Base-by-base conservation (phyloP, 164 flowering plant genomes). In the Cinnamomum chago region DNA sequence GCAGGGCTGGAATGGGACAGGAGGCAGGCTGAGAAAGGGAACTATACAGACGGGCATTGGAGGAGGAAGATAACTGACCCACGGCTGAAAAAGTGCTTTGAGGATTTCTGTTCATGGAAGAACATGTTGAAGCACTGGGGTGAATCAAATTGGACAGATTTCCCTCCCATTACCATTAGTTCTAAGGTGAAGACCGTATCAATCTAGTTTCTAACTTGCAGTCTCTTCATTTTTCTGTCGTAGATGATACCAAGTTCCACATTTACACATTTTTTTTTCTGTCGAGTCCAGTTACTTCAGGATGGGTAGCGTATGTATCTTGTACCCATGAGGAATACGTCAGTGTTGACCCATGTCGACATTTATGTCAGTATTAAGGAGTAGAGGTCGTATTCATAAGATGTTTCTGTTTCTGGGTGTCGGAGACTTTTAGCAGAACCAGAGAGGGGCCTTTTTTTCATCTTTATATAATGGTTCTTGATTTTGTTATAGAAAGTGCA, bases 1-100 rank as follows among this genome's bases (percentile, higher is more conserved):
- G 97, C 97, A 0, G 85, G 82, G 18, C 66, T 94, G 65, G 98
- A 94, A 81, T 94, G 98, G 98, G 96, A 92, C 67, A 79, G 98
- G 40, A 85, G 93, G 78, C 96, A 90, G 80, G 98, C 98, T 6
- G 88, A 92, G 88, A 92, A 89, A 74, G 94, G 74, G 27, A 90
- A 89, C 62, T 93, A 79, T 79, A 83, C 86, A 0, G 90, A 95
- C 76, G 94, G 92, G 25, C 98, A 91, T 74, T 93, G 98, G 98
- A 89, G 78, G 79, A 90, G 87, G 22, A 83, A 89, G 73, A 89
- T 95, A 15, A 81, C 84, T 73, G 98, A 95, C 75, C 70, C 77
- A 2, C 83, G 89, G 24, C 64, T 86, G 24, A 77, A 83, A 27
- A 83, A 73, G 0, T 88, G 94, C 67, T 82, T 87, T 50, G 94